Evolutionary conservation across 2,329 filamentous ascomycete genomes (phyloP), one percentile per base, ranked within the genome.

Genomic region (Cladosporium sp.): DNA sequence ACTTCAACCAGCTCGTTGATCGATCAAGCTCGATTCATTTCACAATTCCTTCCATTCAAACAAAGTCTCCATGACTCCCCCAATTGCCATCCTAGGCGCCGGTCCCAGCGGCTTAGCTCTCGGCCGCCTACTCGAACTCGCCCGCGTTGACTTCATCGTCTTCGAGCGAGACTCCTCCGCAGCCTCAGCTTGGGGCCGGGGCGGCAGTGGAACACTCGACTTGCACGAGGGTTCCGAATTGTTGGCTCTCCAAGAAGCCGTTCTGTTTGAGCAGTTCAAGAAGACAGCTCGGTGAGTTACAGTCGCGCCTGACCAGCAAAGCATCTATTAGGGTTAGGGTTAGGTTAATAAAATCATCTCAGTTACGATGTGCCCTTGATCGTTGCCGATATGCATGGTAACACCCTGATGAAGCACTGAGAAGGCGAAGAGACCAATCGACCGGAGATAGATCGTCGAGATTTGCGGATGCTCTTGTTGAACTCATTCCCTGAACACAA

Each of bases 381-480:
- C 15, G 36, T 56, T 9, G 54, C 51, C 15, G 59, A 64, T 45
- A 51, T 49, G 19, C 13, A 54, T 12, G 61, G 59, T 7, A 55
- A 61, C 3, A 47, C 56, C 2, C 38, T 53, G 17, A 11, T 54
- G 32, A 52, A 43, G 17, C 18, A 56, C 11, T 52, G 54, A 29
- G 52, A 58, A 4, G 50, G 58, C 6, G 60, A 64, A 30, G 62
- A 58, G 3, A 56, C 54, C 4, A 63, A 68, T 37, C 55, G 64
- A 12, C 72, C 72, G 1, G 72, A 74, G 56, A 71, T 73, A 24
- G 72, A 74, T 56, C 67, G 71, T 2, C 47, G 53, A 11, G 62
- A 67, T 34, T 50, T 74, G 47, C 59, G 68, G 7, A 37, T 58
- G n/a, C 52, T 73, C 18, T 60, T 74, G 2, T 57, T 73, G n/a